Conservation (phyloP, 352 stramenopile species). For the Phytophthora ramorum region DNA sequence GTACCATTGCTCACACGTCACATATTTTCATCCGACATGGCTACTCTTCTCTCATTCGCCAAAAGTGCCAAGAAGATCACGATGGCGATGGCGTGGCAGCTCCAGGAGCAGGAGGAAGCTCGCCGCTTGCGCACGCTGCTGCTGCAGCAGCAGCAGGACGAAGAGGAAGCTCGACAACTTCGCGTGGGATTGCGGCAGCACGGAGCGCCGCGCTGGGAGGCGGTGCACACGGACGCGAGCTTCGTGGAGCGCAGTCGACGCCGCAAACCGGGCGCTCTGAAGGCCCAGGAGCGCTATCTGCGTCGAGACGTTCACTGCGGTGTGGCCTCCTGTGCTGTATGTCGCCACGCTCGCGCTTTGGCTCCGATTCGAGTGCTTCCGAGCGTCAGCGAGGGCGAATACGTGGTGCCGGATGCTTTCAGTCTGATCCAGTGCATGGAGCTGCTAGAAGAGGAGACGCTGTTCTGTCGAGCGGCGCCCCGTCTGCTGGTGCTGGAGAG, state of each 20-base stretch:
- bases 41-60: constrained; percentile 15
- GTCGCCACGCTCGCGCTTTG: constrained; percentile 35
- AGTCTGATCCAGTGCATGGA: constrained; percentile 81
- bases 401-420: constrained; percentile 78
- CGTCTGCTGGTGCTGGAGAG: constrained; percentile 80
- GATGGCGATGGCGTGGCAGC: constrained; percentile 40
- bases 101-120: constrained; percentile 44
- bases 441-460: constrained; percentile 66
- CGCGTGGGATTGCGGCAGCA: constrained; percentile 35
- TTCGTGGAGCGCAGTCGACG: constrained; percentile 83
- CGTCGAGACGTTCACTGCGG: constrained; percentile 78
- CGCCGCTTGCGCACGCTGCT: constrained; percentile 20
- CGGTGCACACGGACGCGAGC: constrained; percentile 59
- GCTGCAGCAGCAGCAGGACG: constrained; percentile 35
- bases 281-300: constrained; percentile 75
- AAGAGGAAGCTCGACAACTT: constrained; percentile 28
- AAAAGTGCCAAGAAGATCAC: constrained; percentile 7
- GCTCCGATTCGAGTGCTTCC: constrained; percentile 40
- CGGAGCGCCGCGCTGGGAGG: constrained; percentile 46
- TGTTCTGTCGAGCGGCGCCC: constrained; percentile 46
- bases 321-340: constrained; percentile 54
- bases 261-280: constrained; percentile 75
- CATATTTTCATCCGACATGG: constrained; percentile 2
- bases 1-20: constrained; percentile 20
- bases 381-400: constrained; percentile 47